phyloP scores from a whole-genome alignment of 1,284 basidiomycete genomes.

The Golubevia sp. region DNA sequence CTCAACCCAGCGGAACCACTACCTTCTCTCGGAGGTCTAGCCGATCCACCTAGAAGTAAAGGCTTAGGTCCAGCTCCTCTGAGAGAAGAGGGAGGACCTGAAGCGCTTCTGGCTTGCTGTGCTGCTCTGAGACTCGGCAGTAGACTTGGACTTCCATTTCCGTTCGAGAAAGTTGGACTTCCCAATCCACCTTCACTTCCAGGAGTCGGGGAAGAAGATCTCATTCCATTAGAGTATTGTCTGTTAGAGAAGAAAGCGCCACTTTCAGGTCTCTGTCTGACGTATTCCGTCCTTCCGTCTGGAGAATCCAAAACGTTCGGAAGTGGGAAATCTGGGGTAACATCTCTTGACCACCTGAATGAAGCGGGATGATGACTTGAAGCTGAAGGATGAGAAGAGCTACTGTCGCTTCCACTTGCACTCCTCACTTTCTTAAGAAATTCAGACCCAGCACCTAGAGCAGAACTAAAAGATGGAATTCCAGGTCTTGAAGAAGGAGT shows the following conservation, averaged over 20 bases:
- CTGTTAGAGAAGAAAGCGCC: conserved; percentile 6
- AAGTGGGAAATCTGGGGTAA: conserved; percentile 43
- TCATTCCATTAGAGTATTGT: conserved; percentile 1
- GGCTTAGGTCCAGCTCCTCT: conserved; percentile 33
- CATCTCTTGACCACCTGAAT: conserved; percentile 35
- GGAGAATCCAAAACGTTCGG: conserved; percentile 42
- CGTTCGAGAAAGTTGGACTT: conserved; percentile 19
- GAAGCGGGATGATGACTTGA: conserved; percentile 27
- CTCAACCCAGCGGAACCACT: conserved; percentile 15
- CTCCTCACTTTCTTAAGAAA: conserved; percentile 17
- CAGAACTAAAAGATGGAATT: conserved; percentile 17
- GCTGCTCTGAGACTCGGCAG: conserved; percentile 34
- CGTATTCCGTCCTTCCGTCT: conserved; percentile 32
- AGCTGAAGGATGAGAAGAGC: conserved; percentile 6
- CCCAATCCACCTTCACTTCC: conserved; percentile 8
- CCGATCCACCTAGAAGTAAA: conserved; percentile 27
- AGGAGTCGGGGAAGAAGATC: neutral
- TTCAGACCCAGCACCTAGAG: conserved; percentile 14
- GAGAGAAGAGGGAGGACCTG: conserved; percentile 14
- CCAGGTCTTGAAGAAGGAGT: neutral
- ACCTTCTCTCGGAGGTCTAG: conserved; percentile 36
- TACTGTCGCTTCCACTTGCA: conserved; percentile 14
- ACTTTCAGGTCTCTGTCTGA: conserved; percentile 22
- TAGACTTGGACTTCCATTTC: conserved; percentile 18
- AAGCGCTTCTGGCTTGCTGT: conserved; percentile 23